A percentile compares a stretch with the other conserved stretches of the same genome.
Evolutionary conservation across 2,329 filamentous ascomycete genomes (phyloP).

Genomic region (Claviceps paspali): DNA sequence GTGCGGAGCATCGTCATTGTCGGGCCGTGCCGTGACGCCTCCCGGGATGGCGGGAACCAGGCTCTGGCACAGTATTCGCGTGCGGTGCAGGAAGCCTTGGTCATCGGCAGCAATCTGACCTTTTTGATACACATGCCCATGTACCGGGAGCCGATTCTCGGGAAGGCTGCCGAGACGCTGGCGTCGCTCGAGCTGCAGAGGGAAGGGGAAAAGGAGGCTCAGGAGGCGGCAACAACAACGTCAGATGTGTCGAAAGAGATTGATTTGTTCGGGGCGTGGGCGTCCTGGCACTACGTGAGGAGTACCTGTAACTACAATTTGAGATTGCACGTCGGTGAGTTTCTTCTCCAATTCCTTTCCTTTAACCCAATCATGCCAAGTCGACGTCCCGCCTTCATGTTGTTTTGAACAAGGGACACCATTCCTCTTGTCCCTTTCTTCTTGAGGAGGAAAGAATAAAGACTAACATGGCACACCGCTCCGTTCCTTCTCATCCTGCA

Average conservation of each 20-base stretch:
- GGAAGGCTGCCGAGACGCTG: constrained; percentile 36
- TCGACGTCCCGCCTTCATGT: background rate
- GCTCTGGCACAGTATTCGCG: constrained; percentile 65
- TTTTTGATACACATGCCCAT: constrained; percentile 73
- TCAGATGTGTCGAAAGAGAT: constrained; percentile 28
- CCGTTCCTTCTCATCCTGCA: constrained; percentile 11
- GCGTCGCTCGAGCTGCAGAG: constrained; percentile 24
- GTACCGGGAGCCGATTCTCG: constrained; percentile 53
- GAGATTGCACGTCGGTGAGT: constrained; percentile 71
- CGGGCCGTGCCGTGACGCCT: constrained; percentile 54
- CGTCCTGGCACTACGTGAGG: constrained; percentile 82
- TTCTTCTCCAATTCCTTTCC: background rate
- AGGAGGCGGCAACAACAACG: constrained; percentile 11
- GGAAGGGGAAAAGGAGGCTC: constrained; percentile 3
- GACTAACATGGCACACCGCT: background rate
- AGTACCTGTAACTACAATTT: constrained; percentile 72
- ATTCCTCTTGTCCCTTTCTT: background rate
- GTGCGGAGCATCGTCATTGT: constrained; percentile 69
- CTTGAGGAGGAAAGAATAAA: background rate
- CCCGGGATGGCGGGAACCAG: constrained; percentile 31
- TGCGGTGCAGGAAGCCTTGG: constrained; percentile 65
- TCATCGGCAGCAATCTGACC: constrained; percentile 59
- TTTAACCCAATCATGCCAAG: background rate
- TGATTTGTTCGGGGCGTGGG: constrained; percentile 72
- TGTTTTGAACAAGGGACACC: background rate